phyloP scores from a whole-genome alignment of 2,329 filamentous ascomycete genomes.

The Zymoseptoria passerinii region DNA sequence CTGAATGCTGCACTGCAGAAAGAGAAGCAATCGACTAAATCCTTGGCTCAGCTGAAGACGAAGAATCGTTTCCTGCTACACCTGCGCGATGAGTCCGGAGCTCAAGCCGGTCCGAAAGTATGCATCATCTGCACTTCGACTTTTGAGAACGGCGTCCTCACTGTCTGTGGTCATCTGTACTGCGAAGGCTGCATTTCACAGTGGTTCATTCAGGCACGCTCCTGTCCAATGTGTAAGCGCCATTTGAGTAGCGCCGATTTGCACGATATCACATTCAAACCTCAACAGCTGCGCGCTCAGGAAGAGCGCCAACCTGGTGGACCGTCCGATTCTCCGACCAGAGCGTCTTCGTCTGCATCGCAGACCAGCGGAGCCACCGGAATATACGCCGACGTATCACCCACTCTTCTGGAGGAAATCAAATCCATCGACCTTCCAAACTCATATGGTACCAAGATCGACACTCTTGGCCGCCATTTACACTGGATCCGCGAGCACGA shows the following conservation, averaged over 20 bases:
- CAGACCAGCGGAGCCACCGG: background rate
- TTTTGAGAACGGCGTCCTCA: conserved; percentile 73
- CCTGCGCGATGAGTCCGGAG: conserved; percentile 52
- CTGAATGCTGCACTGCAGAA: conserved; percentile 35
- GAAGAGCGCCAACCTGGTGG: conserved; percentile 37
- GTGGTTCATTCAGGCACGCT: conserved; percentile 68
- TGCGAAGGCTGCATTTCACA: conserved; percentile 77
- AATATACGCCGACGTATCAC: conserved; percentile 73
- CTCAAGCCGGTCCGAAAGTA: conserved; percentile 47
- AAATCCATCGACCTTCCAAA: conserved; percentile 62
- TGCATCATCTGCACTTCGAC: conserved; percentile 78
- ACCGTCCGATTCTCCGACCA: conserved; percentile 20
- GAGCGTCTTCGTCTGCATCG: conserved; percentile 6
- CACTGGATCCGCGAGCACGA: conserved; percentile 78
- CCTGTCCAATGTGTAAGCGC: conserved; percentile 78
- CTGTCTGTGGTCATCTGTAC: conserved; percentile 84
- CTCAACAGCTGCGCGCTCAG: conserved; percentile 61
- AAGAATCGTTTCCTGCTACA: conserved; percentile 69
- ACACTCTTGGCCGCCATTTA: conserved; percentile 64
- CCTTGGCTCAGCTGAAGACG: conserved; percentile 55
- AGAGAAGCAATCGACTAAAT: conserved; percentile 48
- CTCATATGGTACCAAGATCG: conserved; percentile 84
- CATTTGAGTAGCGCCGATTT: conserved; percentile 58
- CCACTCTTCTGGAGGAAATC: conserved; percentile 66
- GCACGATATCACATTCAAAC: conserved; percentile 77